These are phyloP conservation scores for Tetrahymena elliotti DNA, from an alignment of 73 alveolate genomes.

Conservation along the genomic window DNA sequence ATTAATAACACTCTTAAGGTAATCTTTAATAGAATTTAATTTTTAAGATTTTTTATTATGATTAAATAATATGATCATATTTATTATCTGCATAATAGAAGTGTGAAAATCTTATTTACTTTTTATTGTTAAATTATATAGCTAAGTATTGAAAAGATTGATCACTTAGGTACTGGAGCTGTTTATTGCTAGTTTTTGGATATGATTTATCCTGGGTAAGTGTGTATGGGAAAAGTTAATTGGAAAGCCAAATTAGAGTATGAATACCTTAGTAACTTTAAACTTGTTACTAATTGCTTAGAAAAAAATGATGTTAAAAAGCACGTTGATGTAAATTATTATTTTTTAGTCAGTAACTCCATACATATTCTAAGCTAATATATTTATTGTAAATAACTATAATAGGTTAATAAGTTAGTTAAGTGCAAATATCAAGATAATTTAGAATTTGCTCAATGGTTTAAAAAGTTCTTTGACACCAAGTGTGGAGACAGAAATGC, in stretches of 20 bases:
- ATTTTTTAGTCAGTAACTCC: background rate
- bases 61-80: too few species aligned
- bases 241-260: conserved; percentile 79
- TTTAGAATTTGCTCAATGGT: background rate
- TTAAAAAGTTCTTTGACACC: background rate
- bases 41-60: background rate
- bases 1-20: background rate
- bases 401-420: background rate
- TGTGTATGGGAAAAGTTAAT: conserved; percentile 53
- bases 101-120: background rate
- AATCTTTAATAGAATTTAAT: too few species aligned
- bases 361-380: background rate
- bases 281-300: conserved; percentile 48
- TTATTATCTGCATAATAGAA: too few species aligned
- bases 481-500: background rate
- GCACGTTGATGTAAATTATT: background rate
- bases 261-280: conserved; percentile 63
- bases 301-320: conserved; percentile 10
- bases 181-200: conserved; percentile 68
- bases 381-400: too few species aligned
- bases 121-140: background rate
- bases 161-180: conserved; percentile 74
- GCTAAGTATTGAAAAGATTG: conserved; percentile 53
- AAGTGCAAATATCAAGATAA: background rate
- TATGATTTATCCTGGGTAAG: conserved; percentile 63